Conservation (phyloP, 78 protist genomes). For the Dictyostelium firmibasis region DNA sequence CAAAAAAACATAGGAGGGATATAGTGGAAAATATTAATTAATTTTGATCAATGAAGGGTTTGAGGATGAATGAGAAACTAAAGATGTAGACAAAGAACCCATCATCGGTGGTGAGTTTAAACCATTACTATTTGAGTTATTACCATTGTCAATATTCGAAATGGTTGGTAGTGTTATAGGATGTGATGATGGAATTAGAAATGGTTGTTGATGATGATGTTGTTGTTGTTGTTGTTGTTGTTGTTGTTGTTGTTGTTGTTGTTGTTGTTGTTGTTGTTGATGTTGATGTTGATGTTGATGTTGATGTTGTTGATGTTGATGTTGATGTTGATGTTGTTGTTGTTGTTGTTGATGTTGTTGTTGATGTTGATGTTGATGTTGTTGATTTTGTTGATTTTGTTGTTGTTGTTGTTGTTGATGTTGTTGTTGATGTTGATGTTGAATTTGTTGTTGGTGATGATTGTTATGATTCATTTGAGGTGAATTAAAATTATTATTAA, state of each 20-base stretch:
- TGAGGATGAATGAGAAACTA: not conserved
- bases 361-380: not conserved
- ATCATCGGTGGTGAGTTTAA: not conserved
- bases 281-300: not conserved
- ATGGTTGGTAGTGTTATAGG: not conserved
- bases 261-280: conserved; percentile 9
- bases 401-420: not conserved
- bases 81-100: not conserved
- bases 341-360: not conserved
- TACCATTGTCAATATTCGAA: not conserved
- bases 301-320: not conserved
- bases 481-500: not conserved
- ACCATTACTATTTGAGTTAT: not conserved
- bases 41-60: not conserved
- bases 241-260: not conserved
- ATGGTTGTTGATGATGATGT: not conserved
- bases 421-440: conserved; percentile 1
- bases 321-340: not conserved
- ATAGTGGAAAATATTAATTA: no score
- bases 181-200: not conserved
- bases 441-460: not conserved
- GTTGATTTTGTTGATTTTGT: conserved; percentile 2
- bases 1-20: not conserved
- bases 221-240: conserved; percentile 18
- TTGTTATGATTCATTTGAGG: not conserved